Percentiles rank a stretch among this genome's conserved stretches.
These are phyloP conservation scores for Metschnikowia bowlesiae DNA, from an alignment of 805 yeast genomes.

Conservation along the genomic window DNA sequence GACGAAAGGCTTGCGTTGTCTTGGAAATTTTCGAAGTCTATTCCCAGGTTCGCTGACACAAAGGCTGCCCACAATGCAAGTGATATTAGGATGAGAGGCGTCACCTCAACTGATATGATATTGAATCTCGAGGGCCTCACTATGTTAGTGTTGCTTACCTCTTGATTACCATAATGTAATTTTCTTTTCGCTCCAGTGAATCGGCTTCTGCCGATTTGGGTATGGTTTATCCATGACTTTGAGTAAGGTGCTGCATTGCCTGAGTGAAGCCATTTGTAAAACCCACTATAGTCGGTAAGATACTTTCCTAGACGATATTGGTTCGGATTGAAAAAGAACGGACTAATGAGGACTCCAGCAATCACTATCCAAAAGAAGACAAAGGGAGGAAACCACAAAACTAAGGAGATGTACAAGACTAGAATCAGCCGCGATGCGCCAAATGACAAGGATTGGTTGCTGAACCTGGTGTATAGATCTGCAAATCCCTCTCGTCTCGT, in stretches of 20 bases:
- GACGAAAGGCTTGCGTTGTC: slow-evolving; percentile 17
- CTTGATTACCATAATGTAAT: slow-evolving; percentile 24
- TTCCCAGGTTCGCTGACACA: slow-evolving; percentile 44
- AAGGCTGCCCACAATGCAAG: slow-evolving; percentile 42
- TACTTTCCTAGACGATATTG: slow-evolving; percentile 96
- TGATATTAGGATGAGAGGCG: slow-evolving; percentile 34
- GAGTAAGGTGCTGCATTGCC: slow-evolving; percentile 7
- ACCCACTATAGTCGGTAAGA: slow-evolving; percentile 94
- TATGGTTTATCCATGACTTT: slow-evolving; percentile 12
- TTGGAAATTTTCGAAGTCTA: slow-evolving; percentile 41
- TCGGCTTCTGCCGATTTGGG: slow-evolving; percentile 12
- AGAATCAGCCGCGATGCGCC: slow-evolving; percentile 40
- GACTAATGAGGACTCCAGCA: slow-evolving; percentile 83
- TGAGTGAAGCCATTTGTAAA: slow-evolving; percentile 68
- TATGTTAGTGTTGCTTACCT: slow-evolving; percentile 39
- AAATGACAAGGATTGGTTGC: slow-evolving; percentile 71
- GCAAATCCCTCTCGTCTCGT: slow-evolving; percentile 76
- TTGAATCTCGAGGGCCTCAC: slow-evolving; percentile 48
- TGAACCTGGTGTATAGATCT: slow-evolving; percentile 70
- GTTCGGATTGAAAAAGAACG: slow-evolving; percentile 95
- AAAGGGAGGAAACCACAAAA: slow-evolving; percentile 89
- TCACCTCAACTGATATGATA: slow-evolving; percentile 37
- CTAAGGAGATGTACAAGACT: slow-evolving; percentile 29
- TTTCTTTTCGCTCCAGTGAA: slow-evolving; percentile 14
- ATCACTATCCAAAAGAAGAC: slow-evolving; percentile 97